Conservation (phyloP, 805 yeast genomes). For the Saccharomycopsis capsularis region DNA sequence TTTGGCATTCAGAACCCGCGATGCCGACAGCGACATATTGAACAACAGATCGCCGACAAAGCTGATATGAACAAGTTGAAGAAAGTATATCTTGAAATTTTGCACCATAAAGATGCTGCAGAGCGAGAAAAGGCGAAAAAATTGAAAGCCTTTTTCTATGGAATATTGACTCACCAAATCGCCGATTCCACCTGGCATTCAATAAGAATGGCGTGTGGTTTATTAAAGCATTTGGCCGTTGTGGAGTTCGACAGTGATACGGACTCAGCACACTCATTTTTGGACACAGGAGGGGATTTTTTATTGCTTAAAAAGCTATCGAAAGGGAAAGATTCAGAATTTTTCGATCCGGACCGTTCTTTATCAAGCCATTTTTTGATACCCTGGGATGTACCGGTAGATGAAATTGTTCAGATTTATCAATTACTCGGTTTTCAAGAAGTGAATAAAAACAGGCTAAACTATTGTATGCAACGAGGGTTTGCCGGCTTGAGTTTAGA, state of each 20-base stretch:
- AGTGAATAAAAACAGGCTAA: constrained; percentile 31
- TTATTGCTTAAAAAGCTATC: constrained; percentile 36
- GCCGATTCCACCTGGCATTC: constrained; percentile 69
- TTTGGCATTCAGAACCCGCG: neutral
- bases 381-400: constrained; percentile 38
- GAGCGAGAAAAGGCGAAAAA: constrained; percentile 12
- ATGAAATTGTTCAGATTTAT: constrained; percentile 39
- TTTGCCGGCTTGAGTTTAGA: constrained; percentile 14
- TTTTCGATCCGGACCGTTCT: neutral
- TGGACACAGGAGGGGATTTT: constrained; percentile 64
- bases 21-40: neutral
- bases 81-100: neutral
- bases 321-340: constrained; percentile 18
- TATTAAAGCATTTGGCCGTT: constrained; percentile 42
- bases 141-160: constrained; percentile 50
- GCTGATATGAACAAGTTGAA: neutral
- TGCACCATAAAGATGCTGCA: neutral
- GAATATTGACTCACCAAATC: constrained; percentile 55
- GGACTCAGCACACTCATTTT: constrained; percentile 43
- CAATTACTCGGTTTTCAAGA: constrained; percentile 31
- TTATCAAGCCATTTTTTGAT: constrained; percentile 24
- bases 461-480: constrained; percentile 51
- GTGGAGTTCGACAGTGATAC: constrained; percentile 49
- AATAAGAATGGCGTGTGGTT: constrained; percentile 41
- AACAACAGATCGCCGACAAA: neutral